Evolutionary conservation across 768 basidiomycete species (phyloP).

Genomic region (Psilocybe sp.): DNA sequence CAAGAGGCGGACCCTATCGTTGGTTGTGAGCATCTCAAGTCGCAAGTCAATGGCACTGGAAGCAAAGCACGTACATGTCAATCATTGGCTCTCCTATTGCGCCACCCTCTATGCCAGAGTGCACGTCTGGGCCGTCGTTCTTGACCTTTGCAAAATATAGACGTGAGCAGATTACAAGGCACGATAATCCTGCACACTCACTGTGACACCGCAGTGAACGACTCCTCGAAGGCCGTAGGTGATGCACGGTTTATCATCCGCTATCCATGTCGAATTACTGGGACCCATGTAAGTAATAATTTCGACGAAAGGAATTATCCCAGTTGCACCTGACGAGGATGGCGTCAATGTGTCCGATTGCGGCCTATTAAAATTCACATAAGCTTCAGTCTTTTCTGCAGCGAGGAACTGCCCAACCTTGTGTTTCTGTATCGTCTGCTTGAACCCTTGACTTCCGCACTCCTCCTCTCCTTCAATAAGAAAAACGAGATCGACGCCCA

Average conservation of each 20-base stretch:
- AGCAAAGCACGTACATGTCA: conserved; percentile 64
- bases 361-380: conserved; percentile 42
- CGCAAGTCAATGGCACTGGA: not conserved
- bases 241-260: conserved; percentile 87
- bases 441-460: conserved; percentile 86
- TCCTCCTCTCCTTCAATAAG: conserved; percentile 97
- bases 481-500: conserved; percentile 86
- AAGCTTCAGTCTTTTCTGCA: not conserved
- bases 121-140: conserved; percentile 74
- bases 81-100: conserved; percentile 86
- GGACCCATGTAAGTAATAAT: not conserved
- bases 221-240: conserved; percentile 96
- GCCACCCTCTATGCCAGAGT: conserved; percentile 95
- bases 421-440: conserved; percentile 67
- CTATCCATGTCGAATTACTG: conserved; percentile 97
- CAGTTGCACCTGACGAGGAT: conserved; percentile 74
- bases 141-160: conserved; percentile 46
- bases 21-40: not conserved
- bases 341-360: conserved; percentile 84
- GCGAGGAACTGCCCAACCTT: conserved; percentile 46
- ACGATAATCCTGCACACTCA: conserved; percentile 20
- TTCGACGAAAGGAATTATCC: not conserved
- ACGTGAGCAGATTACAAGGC: not conserved
- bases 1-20: conserved; percentile 72
- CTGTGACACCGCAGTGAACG: conserved; percentile 81